Evolutionary conservation across 345 rosid genomes (phyloP), one percentile per base, ranked within the genome.

Genomic region (Heritiera fomes): DNA sequence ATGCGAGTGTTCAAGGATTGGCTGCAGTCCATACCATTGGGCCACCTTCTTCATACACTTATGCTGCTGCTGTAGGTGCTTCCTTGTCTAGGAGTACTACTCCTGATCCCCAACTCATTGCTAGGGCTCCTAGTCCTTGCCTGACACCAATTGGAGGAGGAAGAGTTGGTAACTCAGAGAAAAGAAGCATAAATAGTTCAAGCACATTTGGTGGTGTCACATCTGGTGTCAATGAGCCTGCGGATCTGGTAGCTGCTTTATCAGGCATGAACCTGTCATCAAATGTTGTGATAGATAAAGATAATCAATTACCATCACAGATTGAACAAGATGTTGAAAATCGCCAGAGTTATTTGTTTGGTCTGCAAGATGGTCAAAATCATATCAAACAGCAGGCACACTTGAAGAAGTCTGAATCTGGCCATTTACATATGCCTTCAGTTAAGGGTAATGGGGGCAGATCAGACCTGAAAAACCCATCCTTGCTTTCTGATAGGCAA

Each of bases 41-140:
- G 46, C 86, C 78, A 55, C 80, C 88, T 49, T 75, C 93, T 62
- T 90, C 98, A 41, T 87, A 86, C 66, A 80, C 92, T 64, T 93
- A 93, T 82, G 98, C 97, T 79, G 89, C 95, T 84, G 98, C 84
- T 43, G 84, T 95, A 0, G 98, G 98, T 40, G 61, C 93, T 76
- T 87, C 98, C 49, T 76, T 95, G 84, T 95, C 98, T 47, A 85
- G 98, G 78, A 89, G 90, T 72, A 89, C 87, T 38, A 95, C 99
- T 53, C 99, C 99, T 76, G 99, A 95, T 85, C 91, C 94, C 3
- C 97, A 92, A 81, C 87, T 83, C 74, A 78, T 88, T 62, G 94
- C 85, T 55, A 88, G 96, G 86, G 92, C 89, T 60, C 99, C 98
- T 67, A 95, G 98, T 83, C 98, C 98, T 63, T 88, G 97, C 79